Evolutionary conservation across 257 asterid species (phyloP), one percentile per base, ranked within the genome.

Genomic region (Lycium barbarum): DNA sequence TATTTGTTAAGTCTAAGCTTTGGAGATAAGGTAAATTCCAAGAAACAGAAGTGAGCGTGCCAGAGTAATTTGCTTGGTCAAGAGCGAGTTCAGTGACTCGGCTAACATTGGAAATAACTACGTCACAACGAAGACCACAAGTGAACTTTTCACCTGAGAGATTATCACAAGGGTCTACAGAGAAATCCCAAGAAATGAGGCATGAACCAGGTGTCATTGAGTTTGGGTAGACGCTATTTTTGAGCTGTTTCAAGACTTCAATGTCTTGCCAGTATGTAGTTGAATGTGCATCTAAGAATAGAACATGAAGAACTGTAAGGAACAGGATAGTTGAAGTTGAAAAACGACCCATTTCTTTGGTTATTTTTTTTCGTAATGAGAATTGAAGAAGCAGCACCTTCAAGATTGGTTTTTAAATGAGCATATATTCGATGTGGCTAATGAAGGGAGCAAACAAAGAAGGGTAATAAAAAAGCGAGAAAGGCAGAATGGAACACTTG

Each of bases 91-190:
- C 98, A 62, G 97, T 90, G 90, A 95, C 89, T 35, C 96, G 93
- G 79, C 89, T 72, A 53, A 83, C 11, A 66, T 90, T 81, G n/a
- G 82, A 53, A 4, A 45, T 17, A 0, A 88, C 90, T 82, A 80
- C 83, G 84, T 92, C 97, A 89, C 98, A 95, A 22, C 97, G 93
- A 86, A 95, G 59, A 71, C 98, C 98, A 84, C 98, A 95, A 33
- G 95, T 91, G 94, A 95, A 95, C 67, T 90, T 94, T 3, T 90
- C 92, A 18, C 87, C 40, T 62, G 84, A 91, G 80, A 90, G 88
- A 45, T 47, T 43, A 85, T 93, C 97, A 87, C 98, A 95, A 45
- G 98, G 98, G 88, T 95, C 98, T 13, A 88, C 63, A 5, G 91
- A 9, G 85, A 95, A 93, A 86, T 93, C 95, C 98, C 98, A 94